Base-by-base conservation (phyloP, 169 alveolate genomes). In the Eimeria brunetti region DNA sequence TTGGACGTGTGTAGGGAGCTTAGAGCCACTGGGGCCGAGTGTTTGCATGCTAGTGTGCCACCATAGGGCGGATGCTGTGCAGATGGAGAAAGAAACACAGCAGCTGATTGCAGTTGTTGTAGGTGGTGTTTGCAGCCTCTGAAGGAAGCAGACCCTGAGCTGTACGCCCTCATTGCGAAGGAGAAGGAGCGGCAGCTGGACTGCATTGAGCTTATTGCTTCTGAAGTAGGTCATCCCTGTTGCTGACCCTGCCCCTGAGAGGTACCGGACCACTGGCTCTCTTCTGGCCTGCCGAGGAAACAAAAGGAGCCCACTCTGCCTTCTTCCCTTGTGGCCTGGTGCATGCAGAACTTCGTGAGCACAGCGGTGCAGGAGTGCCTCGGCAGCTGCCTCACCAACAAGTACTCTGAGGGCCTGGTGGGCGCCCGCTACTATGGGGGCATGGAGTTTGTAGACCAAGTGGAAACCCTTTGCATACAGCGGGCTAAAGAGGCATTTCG, bases 331-430 rank as follows among this genome's bases (percentile, higher is more conserved):
- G 38, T 75, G 58, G n/a, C 20, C 38, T 41, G 81, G 46, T 41
- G 53, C 30, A 20, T 8, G 49, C 90, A 88, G 97, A 97, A 92
- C 91, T 95, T 93, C 96, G 95, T 96, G 85, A 94, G 90, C 78
- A 96, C n/a, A 88, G 97, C 95, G 58, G 99, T 98, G 78, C 90
- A 98, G 89, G 99, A 99, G 71, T 99, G 99, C 36, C 97, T 98
- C 44, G 99, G 99, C 53, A 95, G 98, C 78, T 96, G 97, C 64
- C 96, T 99, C 94, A 98, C 99, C 46, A 98, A 98, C 98, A 98
- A 99, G 96, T 99, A 99, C 94, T 96, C 99, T 44, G 99, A 99
- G 96, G 99, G 99, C 14, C 98, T 98, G 95, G 99, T 99, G 27
- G 99, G 99, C 33, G 98, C 99, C 24, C 96, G 99, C 24, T 96